phyloP scores from a whole-genome alignment of 2,329 filamentous ascomycete genomes.

The Neofusicoccum cordaticola region DNA sequence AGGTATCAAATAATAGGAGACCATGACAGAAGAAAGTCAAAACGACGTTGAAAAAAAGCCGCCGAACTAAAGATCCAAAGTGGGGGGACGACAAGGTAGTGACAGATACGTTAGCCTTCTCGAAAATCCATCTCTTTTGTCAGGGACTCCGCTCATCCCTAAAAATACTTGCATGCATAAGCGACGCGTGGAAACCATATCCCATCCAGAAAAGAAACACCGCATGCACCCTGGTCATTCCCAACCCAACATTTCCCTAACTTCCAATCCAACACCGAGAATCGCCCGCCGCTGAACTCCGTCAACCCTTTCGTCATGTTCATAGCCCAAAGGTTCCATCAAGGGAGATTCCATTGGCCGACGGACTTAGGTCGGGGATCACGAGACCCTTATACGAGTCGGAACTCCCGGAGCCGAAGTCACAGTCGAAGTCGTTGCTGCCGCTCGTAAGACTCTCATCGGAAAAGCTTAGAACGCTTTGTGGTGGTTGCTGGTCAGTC shows the following conservation, averaged over 20 bases:
- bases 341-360: not conserved
- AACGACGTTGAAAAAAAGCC: not conserved
- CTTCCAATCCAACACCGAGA: not conserved
- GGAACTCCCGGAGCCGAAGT: slow-evolving; percentile 28
- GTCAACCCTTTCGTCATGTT: not conserved
- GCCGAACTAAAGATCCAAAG: not conserved
- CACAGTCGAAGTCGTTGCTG: slow-evolving; percentile 41
- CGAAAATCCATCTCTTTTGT: not conserved
- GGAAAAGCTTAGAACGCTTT: slow-evolving; percentile 59
- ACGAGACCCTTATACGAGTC: slow-evolving; percentile 17
- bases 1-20: slow-evolving; percentile 3
- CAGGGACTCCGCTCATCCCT: not conserved
- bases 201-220: not conserved
- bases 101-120: not conserved
- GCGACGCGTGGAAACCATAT: not conserved
- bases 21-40: not conserved
- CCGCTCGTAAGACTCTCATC: slow-evolving; percentile 59
- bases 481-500: slow-evolving; percentile 35
- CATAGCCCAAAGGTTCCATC: slow-evolving; percentile 6
- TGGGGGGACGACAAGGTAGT: not conserved
- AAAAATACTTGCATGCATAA: not conserved
- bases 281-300: not conserved
- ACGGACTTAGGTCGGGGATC: slow-evolving; percentile 17
- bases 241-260: not conserved
- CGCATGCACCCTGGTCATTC: not conserved